Evolutionary conservation across 495 filamentous ascomycete genomes (phyloP), one percentile per base, ranked within the genome.

Genomic region (Amphirosellinia nigrospora): DNA sequence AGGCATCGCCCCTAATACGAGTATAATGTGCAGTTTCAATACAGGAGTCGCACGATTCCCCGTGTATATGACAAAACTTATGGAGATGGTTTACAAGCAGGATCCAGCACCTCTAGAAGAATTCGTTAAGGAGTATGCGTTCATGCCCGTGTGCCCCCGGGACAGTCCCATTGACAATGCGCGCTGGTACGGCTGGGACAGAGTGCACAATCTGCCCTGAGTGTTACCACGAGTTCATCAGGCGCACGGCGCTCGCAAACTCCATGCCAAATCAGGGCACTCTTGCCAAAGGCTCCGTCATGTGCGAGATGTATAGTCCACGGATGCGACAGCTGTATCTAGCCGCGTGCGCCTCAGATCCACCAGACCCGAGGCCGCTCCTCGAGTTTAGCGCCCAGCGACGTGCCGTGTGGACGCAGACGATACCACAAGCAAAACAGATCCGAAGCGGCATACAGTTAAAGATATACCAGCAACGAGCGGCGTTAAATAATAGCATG

Each of bases 311-410:
- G 64, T 66, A 66, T 19, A 66, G 64, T 23, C 34, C 30, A 39
- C 64, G 64, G 19, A 67, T 67, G 64, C 64, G 64, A 19, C 50
- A 67, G 39, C 52, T 67, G 26, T 67, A 67, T 26, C 64, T 67
- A 2, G 52, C 38, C 16, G 38, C 52, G 9, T 67, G 64, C 23
- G 26, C 50, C 38, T 58, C 64, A 21, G 38, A 58, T 1, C 64
- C 64, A 11, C 36, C 52, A 3, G 52, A 67, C 28, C 52, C 64
- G 52, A 41, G 5, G 26, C 36, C 50, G 26, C 64, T 59, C 0
- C 53, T 67, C 36, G 38, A 59, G 53, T 43, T 45, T 32, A 67
- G 64, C 28, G 23, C 41, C 21, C 50, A 46, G 26, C 50, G 52
- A 34, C 50, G 64, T 9, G 52, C 52, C 5, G 64, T 58, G 26